Conservation (phyloP, 495 filamentous ascomycete genomes). For the Xanthoparmelia taractica region DNA sequence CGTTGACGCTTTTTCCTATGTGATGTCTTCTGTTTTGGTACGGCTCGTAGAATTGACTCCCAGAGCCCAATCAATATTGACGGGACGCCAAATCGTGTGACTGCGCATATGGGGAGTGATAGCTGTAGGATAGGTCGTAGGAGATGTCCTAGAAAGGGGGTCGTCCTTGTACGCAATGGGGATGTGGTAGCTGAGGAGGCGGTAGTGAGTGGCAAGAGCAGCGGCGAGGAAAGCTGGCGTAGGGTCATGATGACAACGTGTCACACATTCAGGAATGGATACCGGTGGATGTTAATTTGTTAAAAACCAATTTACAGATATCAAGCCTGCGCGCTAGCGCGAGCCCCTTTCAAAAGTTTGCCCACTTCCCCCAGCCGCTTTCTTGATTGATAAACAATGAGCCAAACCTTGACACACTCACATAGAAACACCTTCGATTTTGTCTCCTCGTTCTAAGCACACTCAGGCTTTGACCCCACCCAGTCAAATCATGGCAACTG, state of each 20-base stretch:
- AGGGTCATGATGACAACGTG: constrained; percentile 5
- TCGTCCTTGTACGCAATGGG: not conserved
- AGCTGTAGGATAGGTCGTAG: constrained; percentile 3
- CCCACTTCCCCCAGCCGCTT: constrained; percentile 15
- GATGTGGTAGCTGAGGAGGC: not conserved
- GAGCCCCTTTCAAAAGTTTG: constrained; percentile 15
- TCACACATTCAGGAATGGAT: too few species aligned
- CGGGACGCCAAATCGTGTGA: constrained; percentile 34
- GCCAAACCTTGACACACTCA: not conserved
- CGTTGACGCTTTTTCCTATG: constrained; percentile 91
- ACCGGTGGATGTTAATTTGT: too few species aligned
- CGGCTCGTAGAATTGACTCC: constrained; percentile 85
- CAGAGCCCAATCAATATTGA: constrained; percentile 67
- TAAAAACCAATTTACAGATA: too few species aligned
- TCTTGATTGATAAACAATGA: not conserved
- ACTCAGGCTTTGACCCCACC: not conserved
- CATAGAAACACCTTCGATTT: not conserved
- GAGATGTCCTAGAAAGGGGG: constrained; percentile 6
- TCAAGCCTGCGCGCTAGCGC: constrained; percentile 7
- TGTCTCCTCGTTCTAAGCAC: not conserved
- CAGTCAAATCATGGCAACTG: constrained; percentile 43
- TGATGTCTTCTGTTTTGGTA: constrained; percentile 98
- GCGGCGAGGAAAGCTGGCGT: constrained; percentile 1
- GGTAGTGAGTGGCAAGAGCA: not conserved
- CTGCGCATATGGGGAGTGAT: constrained; percentile 5